phyloP scores from a whole-genome alignment of 352 stramenopile genomes.

The Phytophthora hibernalis region DNA sequence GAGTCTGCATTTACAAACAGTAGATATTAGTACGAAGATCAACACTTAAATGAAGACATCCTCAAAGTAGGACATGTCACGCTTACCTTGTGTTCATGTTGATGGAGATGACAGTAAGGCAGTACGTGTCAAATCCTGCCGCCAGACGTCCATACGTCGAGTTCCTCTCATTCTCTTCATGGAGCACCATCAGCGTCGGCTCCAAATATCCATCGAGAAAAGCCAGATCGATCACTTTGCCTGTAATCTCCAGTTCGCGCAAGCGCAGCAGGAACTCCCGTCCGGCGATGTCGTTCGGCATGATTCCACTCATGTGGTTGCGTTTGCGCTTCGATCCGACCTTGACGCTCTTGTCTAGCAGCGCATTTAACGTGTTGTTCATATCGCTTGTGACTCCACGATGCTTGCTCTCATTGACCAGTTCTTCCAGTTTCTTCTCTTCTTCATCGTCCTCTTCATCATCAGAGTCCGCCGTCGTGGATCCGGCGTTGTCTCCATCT shows the following conservation, averaged over 20 bases:
- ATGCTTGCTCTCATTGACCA: slow-evolving; percentile 80
- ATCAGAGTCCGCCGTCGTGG: slow-evolving; percentile 43
- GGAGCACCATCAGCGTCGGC: slow-evolving; percentile 86
- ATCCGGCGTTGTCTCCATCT: slow-evolving; percentile 45
- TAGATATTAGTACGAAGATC: background rate
- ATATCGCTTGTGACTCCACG: slow-evolving; percentile 68
- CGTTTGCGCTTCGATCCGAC: slow-evolving; percentile 76
- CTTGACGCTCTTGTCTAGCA: slow-evolving; percentile 88
- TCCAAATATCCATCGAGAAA: slow-evolving; percentile 90
- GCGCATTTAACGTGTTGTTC: slow-evolving; percentile 63
- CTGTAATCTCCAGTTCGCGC: slow-evolving; percentile 76
- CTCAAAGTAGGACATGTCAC: background rate
- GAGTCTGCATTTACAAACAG: slow-evolving; percentile 33
- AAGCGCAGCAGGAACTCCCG: slow-evolving; percentile 80
- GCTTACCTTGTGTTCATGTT: slow-evolving; percentile 82
- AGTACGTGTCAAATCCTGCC: slow-evolving; percentile 80
- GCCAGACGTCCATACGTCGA: slow-evolving; percentile 75
- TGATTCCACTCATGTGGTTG: slow-evolving; percentile 70
- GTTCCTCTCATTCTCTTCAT: slow-evolving; percentile 86
- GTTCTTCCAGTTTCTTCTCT: slow-evolving; percentile 74
- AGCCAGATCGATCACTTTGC: slow-evolving; percentile 81
- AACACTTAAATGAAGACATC: background rate
- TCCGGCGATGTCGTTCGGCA: slow-evolving; percentile 75
- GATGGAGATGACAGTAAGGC: slow-evolving; percentile 87
- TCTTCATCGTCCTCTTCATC: slow-evolving; percentile 87